phyloP scores from a whole-genome alignment of 2,329 filamentous ascomycete species.

The Epichloe amarillans region DNA sequence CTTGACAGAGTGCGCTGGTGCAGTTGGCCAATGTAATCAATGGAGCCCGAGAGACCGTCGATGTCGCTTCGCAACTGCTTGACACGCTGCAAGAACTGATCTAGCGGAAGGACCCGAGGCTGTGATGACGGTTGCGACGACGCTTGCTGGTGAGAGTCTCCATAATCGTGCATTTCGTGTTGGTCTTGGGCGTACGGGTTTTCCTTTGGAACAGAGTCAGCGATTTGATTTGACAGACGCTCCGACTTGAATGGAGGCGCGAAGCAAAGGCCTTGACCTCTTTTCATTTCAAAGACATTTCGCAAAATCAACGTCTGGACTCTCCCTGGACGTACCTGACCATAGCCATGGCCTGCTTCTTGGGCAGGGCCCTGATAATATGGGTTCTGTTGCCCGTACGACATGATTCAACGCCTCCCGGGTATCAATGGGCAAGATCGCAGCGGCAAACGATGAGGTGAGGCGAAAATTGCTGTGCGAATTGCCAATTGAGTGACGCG shows the following conservation, averaged over 20 bases:
- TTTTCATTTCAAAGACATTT: too few relatives aligned
- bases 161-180: slow-evolving; percentile 44
- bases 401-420: slow-evolving; percentile 8
- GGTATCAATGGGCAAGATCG: not conserved
- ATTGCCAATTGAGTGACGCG: not conserved
- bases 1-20: slow-evolving; percentile 61
- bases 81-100: slow-evolving; percentile 57
- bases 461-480: slow-evolving; percentile 3
- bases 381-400: slow-evolving; percentile 13
- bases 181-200: slow-evolving; percentile 20
- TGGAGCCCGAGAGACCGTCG: slow-evolving; percentile 48
- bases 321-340: slow-evolving; percentile 7
- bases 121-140: slow-evolving; percentile 15
- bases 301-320: too few relatives aligned
- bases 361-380: slow-evolving; percentile 11
- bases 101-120: slow-evolving; percentile 35
- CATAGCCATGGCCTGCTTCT: slow-evolving; percentile 8
- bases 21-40: slow-evolving; percentile 53
- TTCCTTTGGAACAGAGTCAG: not conserved
- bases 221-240: not conserved
- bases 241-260: not conserved
- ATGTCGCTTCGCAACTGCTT: slow-evolving; percentile 55
- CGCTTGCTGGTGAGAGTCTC: slow-evolving; percentile 14
- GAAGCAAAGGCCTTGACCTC: not conserved
- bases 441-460: not conserved